These are phyloP conservation scores for Candida railenensis DNA, from an alignment of 805 yeast species.

Conservation along the genomic window DNA sequence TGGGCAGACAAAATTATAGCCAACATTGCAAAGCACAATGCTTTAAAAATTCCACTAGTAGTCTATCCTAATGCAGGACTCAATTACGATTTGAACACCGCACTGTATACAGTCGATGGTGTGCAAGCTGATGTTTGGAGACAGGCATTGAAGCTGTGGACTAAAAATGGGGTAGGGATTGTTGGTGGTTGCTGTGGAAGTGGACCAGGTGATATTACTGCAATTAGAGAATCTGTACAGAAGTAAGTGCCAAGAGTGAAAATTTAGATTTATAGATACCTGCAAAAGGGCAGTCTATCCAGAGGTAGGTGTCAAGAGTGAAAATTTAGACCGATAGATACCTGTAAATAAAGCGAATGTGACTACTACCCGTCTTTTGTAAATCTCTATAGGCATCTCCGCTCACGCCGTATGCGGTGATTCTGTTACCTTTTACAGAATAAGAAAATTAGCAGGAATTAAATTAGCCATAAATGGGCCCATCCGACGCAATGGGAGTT, in stretches of 20 bases:
- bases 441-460: no score
- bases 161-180: slow-evolving; percentile 38
- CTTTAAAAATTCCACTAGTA: slow-evolving; percentile 38
- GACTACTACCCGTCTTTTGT: no score
- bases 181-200: slow-evolving; percentile 82
- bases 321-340: no score
- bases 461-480: no score
- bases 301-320: no score
- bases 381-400: no score
- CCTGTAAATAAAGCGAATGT: no score
- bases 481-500: no score
- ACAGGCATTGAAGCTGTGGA: slow-evolving; percentile 39
- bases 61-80: slow-evolving; percentile 81
- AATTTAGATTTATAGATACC: no score
- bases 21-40: slow-evolving; percentile 21
- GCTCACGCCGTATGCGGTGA: no score
- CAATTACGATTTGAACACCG: slow-evolving; percentile 48
- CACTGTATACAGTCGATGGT: slow-evolving; percentile 21
- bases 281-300: no score
- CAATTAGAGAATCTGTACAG: slow-evolving; percentile 2
- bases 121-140: slow-evolving; percentile 33
- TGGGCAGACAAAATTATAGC: slow-evolving; percentile 40
- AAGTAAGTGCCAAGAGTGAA: not conserved
- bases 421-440: no score
- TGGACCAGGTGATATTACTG: slow-evolving; percentile 39